phyloP scores from a whole-genome alignment of 371 early-diverging fungal genomes.

The Mortierella polycephala region DNA sequence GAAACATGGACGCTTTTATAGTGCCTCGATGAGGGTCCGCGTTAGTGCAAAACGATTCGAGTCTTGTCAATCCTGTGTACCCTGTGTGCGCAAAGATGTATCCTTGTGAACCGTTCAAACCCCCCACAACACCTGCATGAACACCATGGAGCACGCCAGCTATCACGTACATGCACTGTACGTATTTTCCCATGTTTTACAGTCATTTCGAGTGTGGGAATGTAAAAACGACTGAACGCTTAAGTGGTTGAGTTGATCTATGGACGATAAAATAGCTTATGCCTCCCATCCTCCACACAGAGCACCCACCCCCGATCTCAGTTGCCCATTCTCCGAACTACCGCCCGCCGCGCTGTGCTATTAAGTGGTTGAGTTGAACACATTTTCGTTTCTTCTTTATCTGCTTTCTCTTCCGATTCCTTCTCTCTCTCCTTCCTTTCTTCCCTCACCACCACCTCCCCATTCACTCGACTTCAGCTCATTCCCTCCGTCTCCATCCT shows the following conservation, averaged over 20 bases:
- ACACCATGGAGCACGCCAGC: too few species aligned
- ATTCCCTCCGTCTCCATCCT: background rate
- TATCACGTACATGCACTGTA: too few species aligned
- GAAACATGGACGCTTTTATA: background rate
- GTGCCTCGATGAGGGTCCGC: too few species aligned
- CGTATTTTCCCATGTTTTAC: too few species aligned
- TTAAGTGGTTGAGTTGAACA: slow-evolving; percentile 3
- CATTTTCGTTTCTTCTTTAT: background rate
- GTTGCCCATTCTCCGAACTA: background rate
- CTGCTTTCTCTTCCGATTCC: background rate
- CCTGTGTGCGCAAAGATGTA: too few species aligned
- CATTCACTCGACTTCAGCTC: background rate
- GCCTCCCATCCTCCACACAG: background rate
- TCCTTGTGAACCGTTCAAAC: too few species aligned
- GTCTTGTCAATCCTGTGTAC: too few species aligned
- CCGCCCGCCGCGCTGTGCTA: background rate
- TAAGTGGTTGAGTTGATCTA: slow-evolving; percentile 23
- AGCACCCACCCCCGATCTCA: background rate
- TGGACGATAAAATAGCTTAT: background rate
- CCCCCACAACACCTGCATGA: too few species aligned
- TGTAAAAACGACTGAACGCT: background rate
- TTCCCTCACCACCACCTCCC: background rate
- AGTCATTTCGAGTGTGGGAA: background rate
- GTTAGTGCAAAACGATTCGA: too few species aligned
- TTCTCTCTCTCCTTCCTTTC: background rate